Conservation (phyloP, 441 rosid species). For the Mallotus repandus region DNA sequence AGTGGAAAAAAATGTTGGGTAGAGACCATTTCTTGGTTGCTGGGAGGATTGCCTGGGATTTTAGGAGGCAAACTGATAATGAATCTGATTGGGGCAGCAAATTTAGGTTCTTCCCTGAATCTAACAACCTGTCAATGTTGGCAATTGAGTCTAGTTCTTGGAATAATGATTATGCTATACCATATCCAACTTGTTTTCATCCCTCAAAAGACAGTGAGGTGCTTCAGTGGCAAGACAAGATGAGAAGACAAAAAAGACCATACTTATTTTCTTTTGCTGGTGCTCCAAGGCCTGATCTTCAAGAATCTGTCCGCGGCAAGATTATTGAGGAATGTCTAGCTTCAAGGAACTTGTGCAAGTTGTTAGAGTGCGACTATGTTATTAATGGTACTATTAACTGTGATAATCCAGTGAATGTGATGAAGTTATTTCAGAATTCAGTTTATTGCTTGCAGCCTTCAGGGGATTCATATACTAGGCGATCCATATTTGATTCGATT, state of each 20-base stretch:
- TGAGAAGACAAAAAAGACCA: slow-evolving; percentile 44
- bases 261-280: slow-evolving; percentile 77
- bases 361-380: slow-evolving; percentile 62
- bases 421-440: slow-evolving; percentile 59
- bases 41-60: slow-evolving; percentile 83
- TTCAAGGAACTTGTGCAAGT: slow-evolving; percentile 49
- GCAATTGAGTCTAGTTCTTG: slow-evolving; percentile 68
- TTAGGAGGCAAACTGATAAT: slow-evolving; percentile 60
- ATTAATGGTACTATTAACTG: slow-evolving; percentile 56
- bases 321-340: slow-evolving; percentile 69
- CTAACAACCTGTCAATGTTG: slow-evolving; percentile 64
- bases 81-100: slow-evolving; percentile 79
- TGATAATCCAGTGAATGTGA: slow-evolving; percentile 57
- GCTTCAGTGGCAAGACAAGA: slow-evolving; percentile 55
- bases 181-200: slow-evolving; percentile 85
- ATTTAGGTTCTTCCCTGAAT: slow-evolving; percentile 63
- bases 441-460: slow-evolving; percentile 79
- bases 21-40: slow-evolving; percentile 78
- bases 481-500: slow-evolving; percentile 75
- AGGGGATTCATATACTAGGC: slow-evolving; percentile 83
- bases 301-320: slow-evolving; percentile 59
- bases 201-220: slow-evolving; percentile 52
- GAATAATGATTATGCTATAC: slow-evolving; percentile 74
- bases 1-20: slow-evolving; percentile 64
- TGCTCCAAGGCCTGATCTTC: slow-evolving; percentile 63